Conservation (phyloP, 2,329 filamentous ascomycete genomes). For the Rhexocercosporidium sp. region DNA sequence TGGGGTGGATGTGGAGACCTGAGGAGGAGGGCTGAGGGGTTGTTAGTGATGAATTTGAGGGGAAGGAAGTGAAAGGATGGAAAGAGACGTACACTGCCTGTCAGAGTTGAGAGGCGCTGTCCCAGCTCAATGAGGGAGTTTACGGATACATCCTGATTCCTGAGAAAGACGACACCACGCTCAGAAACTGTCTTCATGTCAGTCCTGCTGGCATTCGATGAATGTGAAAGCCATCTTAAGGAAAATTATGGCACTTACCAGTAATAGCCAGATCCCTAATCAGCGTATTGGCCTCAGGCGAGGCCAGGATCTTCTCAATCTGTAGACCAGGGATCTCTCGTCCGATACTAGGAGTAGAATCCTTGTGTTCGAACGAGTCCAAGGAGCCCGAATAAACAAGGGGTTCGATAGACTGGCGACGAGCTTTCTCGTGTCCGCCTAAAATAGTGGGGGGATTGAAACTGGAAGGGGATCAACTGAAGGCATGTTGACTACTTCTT, state of each 20-base stretch:
- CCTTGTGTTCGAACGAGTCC: constrained; percentile 28
- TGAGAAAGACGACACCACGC: constrained; percentile 59
- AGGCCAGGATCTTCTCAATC: constrained; percentile 60
- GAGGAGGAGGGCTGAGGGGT: constrained; percentile 43
- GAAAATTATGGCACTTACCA: constrained; percentile 45
- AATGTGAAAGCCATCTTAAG: too few species aligned
- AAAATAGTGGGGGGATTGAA: not conserved
- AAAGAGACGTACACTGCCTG: constrained; percentile 16
- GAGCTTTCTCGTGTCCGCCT: constrained; percentile 13
- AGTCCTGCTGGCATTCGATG: constrained; percentile 42
- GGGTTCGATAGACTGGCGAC: not conserved
- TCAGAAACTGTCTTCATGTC: constrained; percentile 61
- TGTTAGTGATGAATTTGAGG: not conserved
- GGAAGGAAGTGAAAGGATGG: not conserved
- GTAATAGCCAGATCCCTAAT: constrained; percentile 62
- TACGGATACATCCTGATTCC: constrained; percentile 53
- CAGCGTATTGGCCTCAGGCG: constrained; percentile 55
- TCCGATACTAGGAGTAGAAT: constrained; percentile 46
- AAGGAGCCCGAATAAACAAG: constrained; percentile 27
- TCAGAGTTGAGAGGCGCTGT: constrained; percentile 45
- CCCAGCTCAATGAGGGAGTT: constrained; percentile 51
- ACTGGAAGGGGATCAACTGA: constrained; percentile 8
- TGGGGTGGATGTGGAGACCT: constrained; percentile 59
- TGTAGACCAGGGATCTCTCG: constrained; percentile 63
- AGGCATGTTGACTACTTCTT: not conserved